Conservation (phyloP, 176 grass and related monocot genomes). For the Eremochloa ophiuroides region DNA sequence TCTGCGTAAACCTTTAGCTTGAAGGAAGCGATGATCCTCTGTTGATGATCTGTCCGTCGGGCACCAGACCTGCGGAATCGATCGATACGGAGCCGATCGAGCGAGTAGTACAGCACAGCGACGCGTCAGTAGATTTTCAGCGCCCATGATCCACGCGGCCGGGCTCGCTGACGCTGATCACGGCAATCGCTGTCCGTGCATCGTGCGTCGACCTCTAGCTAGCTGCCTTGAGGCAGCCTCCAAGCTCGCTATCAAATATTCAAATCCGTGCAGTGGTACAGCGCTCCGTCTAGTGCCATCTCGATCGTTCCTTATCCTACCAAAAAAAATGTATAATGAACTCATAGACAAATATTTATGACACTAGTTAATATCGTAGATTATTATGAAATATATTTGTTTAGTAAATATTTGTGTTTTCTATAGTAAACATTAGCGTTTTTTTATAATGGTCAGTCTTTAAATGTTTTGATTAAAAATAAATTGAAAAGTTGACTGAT, state of each 20-base stretch:
- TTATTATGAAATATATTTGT: no score
- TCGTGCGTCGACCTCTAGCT: background rate
- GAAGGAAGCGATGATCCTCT: no score
- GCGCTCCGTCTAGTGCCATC: background rate
- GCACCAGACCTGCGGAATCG: no score
- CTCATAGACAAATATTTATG: no score
- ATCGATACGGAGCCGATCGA: background rate
- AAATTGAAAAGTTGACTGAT: no score
- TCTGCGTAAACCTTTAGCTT: background rate
- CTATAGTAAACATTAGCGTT: no score
- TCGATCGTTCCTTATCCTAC: background rate
- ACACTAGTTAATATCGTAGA: no score
- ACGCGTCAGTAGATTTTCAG: background rate
- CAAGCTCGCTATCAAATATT: conserved; percentile 16
- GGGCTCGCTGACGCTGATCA: background rate
- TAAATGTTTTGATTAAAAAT: no score
- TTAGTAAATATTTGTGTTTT: no score
- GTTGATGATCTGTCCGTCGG: no score
- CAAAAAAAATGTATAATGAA: no score
- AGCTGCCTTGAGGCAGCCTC: background rate
- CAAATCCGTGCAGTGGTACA: background rate
- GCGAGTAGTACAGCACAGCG: background rate
- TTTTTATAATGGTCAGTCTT: no score
- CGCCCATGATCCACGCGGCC: background rate
- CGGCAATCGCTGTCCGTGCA: background rate